These are phyloP conservation scores for Phyllosticta paracitricarpa DNA, from an alignment of 2,329 filamentous ascomycete genomes.

Conservation along the genomic window DNA sequence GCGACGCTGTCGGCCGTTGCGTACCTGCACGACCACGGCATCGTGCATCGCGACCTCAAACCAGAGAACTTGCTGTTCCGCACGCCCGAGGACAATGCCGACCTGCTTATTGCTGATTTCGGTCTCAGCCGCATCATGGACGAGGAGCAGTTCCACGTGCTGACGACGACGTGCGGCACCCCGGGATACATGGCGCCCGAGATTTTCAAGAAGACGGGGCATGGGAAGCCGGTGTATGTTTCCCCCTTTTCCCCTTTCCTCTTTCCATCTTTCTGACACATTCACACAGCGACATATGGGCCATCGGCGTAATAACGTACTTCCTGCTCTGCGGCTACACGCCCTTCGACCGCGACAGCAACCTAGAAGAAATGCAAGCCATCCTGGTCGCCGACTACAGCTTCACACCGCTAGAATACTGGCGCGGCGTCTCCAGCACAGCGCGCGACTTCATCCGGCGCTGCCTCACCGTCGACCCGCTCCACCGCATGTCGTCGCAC, in stretches of 20 bases:
- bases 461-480: slow-evolving; percentile 85
- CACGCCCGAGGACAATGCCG: slow-evolving; percentile 94
- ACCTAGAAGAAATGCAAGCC: slow-evolving; percentile 98
- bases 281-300: slow-evolving; percentile 70
- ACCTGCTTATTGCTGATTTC: slow-evolving; percentile 94
- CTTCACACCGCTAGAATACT: slow-evolving; percentile 91
- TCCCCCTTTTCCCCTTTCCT: too few species aligned
- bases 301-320: slow-evolving; percentile 96
- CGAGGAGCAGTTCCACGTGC: slow-evolving; percentile 93
- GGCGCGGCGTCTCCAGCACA: slow-evolving; percentile 76
- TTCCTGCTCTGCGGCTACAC: slow-evolving; percentile 97
- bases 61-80: slow-evolving; percentile 95
- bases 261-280: background rate
- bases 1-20: slow-evolving; percentile 94
- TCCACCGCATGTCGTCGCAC: slow-evolving; percentile 82
- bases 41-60: slow-evolving; percentile 95
- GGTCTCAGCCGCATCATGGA: slow-evolving; percentile 96
- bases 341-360: slow-evolving; percentile 92
- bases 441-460: slow-evolving; percentile 84
- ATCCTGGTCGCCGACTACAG: slow-evolving; percentile 94
- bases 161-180: slow-evolving; percentile 95
- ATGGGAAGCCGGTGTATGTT: slow-evolving; percentile 81
- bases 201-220: slow-evolving; percentile 97
- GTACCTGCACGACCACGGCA: slow-evolving; percentile 96
- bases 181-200: slow-evolving; percentile 99